Base-by-base conservation (phyloP, 2,329 filamentous ascomycete genomes). In the Botrytis cinerea region DNA sequence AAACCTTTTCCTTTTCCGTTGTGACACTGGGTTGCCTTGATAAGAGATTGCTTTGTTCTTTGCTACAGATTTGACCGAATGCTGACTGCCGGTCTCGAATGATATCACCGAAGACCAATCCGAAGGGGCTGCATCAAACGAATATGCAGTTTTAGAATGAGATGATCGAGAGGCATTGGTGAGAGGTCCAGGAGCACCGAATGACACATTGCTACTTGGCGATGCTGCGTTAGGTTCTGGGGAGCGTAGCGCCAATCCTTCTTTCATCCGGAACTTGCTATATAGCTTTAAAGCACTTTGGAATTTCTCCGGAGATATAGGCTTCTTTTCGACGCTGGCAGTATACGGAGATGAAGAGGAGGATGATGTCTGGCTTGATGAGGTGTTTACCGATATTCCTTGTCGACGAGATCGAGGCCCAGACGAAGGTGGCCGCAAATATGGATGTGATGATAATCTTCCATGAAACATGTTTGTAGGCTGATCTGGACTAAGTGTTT, bases 101-200 rank as follows among this genome's bases (percentile, higher is more conserved):
- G 78, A 79, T 35, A 80, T 76, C 25, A 80, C 76, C 1, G 79
- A 80, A 16, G 78, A 79, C 5, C 75, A 59, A 51, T 80, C 79
- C 20, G 78, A 79, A n/a, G 60, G 35, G 16, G 28, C 14, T 69
- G 40, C 63, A 60, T 72, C 71, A 46, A 74, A 68, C 3, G 77
- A 78, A 18, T 70, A 45, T 69, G 75, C 70, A 22, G 73, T 76
- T 18, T 68, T 73, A 45, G 54, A 73, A 32, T 76, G 77, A 1
- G 78, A 78, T 18, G 77, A 75, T 9, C 72, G 71, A 25, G 78
- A 80, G 14, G 78, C 73, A 40, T 54, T 69, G 10, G 74, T 74
- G 5, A 74, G 61, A n/a, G 76, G 72, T 10, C 68, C 72, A 9
- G 76, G 72, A 61, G 74, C 69, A 66, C 51, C 22, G 43, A 75